Evolutionary conservation across 345 rosid genomes (phyloP).

Genomic region (Arabis hirsuta): DNA sequence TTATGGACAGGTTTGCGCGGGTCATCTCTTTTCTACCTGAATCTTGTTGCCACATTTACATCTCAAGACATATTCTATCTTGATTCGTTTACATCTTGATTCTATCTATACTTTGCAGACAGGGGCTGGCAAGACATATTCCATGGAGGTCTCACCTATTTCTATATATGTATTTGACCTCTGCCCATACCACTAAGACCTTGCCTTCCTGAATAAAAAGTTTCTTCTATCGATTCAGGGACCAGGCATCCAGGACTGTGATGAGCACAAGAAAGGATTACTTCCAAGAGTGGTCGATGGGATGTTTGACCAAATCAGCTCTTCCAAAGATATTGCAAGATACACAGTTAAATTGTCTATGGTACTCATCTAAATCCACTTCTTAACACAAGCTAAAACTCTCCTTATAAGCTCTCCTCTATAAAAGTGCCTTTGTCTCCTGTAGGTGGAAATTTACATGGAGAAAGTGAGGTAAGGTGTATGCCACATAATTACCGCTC

Average conservation of each 20-base stretch:
- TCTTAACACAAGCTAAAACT: background rate
- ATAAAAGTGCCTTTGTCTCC: slow-evolving; percentile 13
- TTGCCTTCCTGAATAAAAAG: background rate
- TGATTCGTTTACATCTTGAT: slow-evolving; percentile 3
- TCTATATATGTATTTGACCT: background rate
- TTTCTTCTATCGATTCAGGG: slow-evolving; percentile 56
- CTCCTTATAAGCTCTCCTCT: background rate
- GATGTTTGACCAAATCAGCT: slow-evolving; percentile 57
- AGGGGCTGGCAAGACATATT: slow-evolving; percentile 91
- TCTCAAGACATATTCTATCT: too few species aligned
- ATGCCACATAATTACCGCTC: slow-evolving; percentile 12
- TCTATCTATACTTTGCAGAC: slow-evolving; percentile 54
- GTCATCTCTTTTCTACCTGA: background rate
- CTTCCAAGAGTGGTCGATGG: slow-evolving; percentile 76
- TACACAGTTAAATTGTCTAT: slow-evolving; percentile 71
- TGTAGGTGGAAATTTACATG: slow-evolving; percentile 93
- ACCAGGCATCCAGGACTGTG: slow-evolving; percentile 54
- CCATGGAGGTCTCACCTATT: slow-evolving; percentile 73
- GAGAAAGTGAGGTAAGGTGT: slow-evolving; percentile 79
- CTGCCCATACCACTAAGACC: background rate
- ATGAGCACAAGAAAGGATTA: slow-evolving; percentile 70
- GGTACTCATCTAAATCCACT: slow-evolving; percentile 50
- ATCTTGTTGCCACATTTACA: background rate
- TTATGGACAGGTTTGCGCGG: slow-evolving; percentile 73
- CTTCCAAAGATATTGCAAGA: slow-evolving; percentile 52